Evolutionary conservation across 305 asterid species (phyloP), one percentile per base, ranked within the genome.

Genomic region (Fraxinus albicans): DNA sequence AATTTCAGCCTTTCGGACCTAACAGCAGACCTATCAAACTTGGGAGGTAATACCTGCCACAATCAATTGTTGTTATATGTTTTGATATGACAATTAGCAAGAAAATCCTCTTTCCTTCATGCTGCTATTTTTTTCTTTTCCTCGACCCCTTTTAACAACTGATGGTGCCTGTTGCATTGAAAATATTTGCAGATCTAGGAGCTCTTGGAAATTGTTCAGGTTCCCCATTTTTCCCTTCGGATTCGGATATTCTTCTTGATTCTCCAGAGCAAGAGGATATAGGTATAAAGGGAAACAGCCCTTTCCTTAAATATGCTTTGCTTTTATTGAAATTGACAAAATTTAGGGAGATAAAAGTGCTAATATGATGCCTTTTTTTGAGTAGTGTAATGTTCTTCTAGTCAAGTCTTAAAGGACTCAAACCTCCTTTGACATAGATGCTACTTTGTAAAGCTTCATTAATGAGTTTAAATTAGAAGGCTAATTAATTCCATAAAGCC

Each of bases 141-240:
- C 33, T 42, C 50, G 13, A 13, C 7, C 53, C 53, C 29, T 29
- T 74, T n/a, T 2, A 58, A 47, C 67, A 47, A 13, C 69, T 82
- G 65, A 21, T 79, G 36, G 15, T 76, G 35, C 36, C 12, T 55
- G 42, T 34, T 81, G 33, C 77, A 79, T 75, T 35, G 47, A 40
- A 10, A 8, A 35, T 55, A 2, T 75, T 47, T 85, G 85, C 98
- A 94, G 98, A 94, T 86, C 86, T 94, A 86, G 98, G 98, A 81
- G 89, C 92, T 73, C 92, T 94, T 63, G 97, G 93, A 83, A 94
- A 91, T 77, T 92, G 92, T 81, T 92, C 94, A 12, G 91, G 95
- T 81, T 92, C 97, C 44, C 97, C 98, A 0, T 94, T 94, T 86
- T 86, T 94, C 85, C 93, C 90, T 63, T 92, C 98, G 13, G 94